phyloP scores from a whole-genome alignment of 805 yeast species.

The Ogataea pilisensis region DNA sequence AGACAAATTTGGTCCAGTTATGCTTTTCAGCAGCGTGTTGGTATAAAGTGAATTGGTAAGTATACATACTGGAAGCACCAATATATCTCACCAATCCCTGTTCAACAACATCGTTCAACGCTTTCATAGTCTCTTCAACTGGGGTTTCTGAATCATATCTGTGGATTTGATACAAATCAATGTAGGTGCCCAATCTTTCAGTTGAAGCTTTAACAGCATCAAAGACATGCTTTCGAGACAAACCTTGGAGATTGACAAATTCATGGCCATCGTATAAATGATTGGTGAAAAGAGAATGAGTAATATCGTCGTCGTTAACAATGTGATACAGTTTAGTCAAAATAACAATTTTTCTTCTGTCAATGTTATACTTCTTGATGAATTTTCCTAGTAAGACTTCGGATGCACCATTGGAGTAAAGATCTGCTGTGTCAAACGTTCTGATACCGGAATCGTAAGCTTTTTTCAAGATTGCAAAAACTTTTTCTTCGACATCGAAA shows the following conservation, averaged over 20 bases:
- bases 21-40: slow-evolving; percentile 54
- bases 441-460: slow-evolving; percentile 44
- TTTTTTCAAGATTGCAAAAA: slow-evolving; percentile 38
- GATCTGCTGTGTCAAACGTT: slow-evolving; percentile 49
- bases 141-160: slow-evolving; percentile 46
- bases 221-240: slow-evolving; percentile 43
- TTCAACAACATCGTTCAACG: slow-evolving; percentile 48
- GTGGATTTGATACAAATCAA: slow-evolving; percentile 55
- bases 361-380: slow-evolving; percentile 44
- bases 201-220: slow-evolving; percentile 40
- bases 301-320: slow-evolving; percentile 23
- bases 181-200: slow-evolving; percentile 47
- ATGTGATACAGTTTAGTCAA: slow-evolving; percentile 39
- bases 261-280: slow-evolving; percentile 23
- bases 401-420: slow-evolving; percentile 42
- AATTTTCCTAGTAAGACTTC: slow-evolving; percentile 50
- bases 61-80: slow-evolving; percentile 61
- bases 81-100: slow-evolving; percentile 48
- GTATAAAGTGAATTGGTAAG: slow-evolving; percentile 49
- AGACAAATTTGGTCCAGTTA: slow-evolving; percentile 55
- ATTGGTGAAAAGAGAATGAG: slow-evolving; percentile 38
- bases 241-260: slow-evolving; percentile 34
- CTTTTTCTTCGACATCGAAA: slow-evolving; percentile 42
- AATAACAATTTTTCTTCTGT: slow-evolving; percentile 52
- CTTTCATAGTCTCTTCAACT: slow-evolving; percentile 50